Percentiles rank a stretch among this genome's conserved stretches.
Conservation (phyloP, 1,284 basidiomycete species). For the Leccinum proliferum region DNA sequence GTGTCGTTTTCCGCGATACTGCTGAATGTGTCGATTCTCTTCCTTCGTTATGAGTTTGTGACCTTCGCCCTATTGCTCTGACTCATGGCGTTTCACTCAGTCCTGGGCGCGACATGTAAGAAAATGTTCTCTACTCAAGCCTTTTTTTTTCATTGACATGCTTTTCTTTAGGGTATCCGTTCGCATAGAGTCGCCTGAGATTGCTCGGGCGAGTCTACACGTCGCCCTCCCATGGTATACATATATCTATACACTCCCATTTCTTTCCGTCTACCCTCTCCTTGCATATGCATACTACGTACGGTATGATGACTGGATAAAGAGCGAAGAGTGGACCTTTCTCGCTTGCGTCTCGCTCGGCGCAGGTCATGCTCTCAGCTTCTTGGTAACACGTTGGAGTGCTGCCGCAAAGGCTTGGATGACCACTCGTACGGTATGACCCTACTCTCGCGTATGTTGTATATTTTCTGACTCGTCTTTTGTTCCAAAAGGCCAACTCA, state of each 20-base stretch:
- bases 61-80: too few relatives aligned
- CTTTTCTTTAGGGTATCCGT: constrained; percentile 31
- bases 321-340: constrained; percentile 96
- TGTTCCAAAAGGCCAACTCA: constrained; percentile 47
- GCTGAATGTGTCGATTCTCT: too few relatives aligned
- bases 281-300: constrained; percentile 90
- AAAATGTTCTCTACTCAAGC: background rate
- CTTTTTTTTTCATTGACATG: background rate
- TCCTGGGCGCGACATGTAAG: constrained; percentile 19
- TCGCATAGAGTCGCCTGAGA: constrained; percentile 80
- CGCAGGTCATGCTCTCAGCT: constrained; percentile 88
- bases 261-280: constrained; percentile 83
- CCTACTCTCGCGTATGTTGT: background rate
- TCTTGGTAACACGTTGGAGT: constrained; percentile 91
- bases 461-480: constrained; percentile 1
- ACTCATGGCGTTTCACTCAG: too few relatives aligned
- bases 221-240: constrained; percentile 72
- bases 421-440: constrained; percentile 61
- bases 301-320: constrained; percentile 87
- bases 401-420: constrained; percentile 75
- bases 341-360: constrained; percentile 85
- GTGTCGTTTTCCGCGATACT: too few relatives aligned
- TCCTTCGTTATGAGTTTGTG: too few relatives aligned
- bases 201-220: constrained; percentile 77
- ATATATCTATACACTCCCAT: constrained; percentile 83